Base-by-base conservation (phyloP, 495 filamentous ascomycete species). In the Neurospora hispaniola region DNA sequence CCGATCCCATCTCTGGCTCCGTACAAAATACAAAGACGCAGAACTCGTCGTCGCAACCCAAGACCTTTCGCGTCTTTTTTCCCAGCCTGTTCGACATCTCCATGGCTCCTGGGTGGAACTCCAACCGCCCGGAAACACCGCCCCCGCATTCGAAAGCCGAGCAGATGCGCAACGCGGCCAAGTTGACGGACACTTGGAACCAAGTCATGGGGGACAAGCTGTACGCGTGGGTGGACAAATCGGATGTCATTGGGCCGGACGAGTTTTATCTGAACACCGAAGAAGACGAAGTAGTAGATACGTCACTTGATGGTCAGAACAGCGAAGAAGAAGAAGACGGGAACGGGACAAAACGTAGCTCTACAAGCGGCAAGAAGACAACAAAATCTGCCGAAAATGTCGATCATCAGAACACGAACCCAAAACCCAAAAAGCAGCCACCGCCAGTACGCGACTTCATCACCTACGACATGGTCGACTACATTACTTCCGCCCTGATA, bases 31-130 rank as follows among this genome's bases (percentile, higher is more conserved):
- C n/a, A 16, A 62, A 42, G 18, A 31, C 42, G 10, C 43, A 54
- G 14, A 40, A 6, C 54, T 11, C 69, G 6, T 38, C 35, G 35
- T 38, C 35, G 35, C 35, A 43, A 5, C 35, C 27, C 12, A 71
- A 46, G 2, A 72, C 70, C 39, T 87, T 87, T 72, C 78, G 79
- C 5, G 73, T 86, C 71, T 75, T 85, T 16, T 74, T 87, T 42
- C 83, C 84, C 0, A 75, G 73, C n/a, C 74, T 83, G 5, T 82
- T 87, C 66, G 84, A 86, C 70, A 81, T 83, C 6, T 82, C 82
- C 4, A 70, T 87, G 16, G 76, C 81, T 0, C 84, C 85, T 0
- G 84, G 83, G 1, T 87, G 84, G 80, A 62, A 72, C 2, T 75
- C 20, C 12, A 42, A 46, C 2, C 78, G 82, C 4, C 77, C 77